Base-by-base conservation (phyloP, 441 rosid species). In the Brassica hybrid region DNA sequence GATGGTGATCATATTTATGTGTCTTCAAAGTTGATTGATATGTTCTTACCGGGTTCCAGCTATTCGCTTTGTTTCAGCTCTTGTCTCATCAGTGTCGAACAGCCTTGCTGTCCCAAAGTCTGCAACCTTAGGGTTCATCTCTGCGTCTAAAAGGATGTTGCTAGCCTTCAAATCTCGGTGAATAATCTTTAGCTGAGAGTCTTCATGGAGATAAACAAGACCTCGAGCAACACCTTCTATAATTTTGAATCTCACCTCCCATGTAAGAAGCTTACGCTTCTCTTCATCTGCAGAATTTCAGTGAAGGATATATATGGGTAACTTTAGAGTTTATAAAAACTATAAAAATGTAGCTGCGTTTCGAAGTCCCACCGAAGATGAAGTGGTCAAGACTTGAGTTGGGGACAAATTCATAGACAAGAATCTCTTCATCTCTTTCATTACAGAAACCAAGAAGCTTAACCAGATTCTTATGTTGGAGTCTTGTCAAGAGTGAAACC, bases 41-140 rank as follows among this genome's bases (percentile, higher is more conserved):
- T 38, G 45, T 38, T 38, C 45, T 38, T 38, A 38, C 45, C 45
- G 45, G 45, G 45, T 52, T 14, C 58, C 50, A 43, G 50, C 50
- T 43, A 43, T 43, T 43, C 50, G 14, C 14, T 12, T 43, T 43
- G 50, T 43, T 30, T 62, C 62, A 38, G 60, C 69, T 6, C 69
- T 61, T 63, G 76, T 63, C 41, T 32, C 71, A 27, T 74, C 77
- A 27, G 58, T 12, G 16, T 36, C 27, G 17, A 74, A 74, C 56
- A 74, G 54, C 57, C 71, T 74, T 1, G 77, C 77, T 5, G 68
- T 74, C 45, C 77, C 77, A 34, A 73, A 73, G 19, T 73, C 76
- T 41, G 76, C 65, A 21, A 72, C 68, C 14, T 72, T 72, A 58
- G 76, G 66, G n/a, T n/a, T n/a, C n/a, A n/a, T n/a, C n/a, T n/a